Base-by-base conservation (phyloP, 169 alveolate genomes). In the Babesia bovis region DNA sequence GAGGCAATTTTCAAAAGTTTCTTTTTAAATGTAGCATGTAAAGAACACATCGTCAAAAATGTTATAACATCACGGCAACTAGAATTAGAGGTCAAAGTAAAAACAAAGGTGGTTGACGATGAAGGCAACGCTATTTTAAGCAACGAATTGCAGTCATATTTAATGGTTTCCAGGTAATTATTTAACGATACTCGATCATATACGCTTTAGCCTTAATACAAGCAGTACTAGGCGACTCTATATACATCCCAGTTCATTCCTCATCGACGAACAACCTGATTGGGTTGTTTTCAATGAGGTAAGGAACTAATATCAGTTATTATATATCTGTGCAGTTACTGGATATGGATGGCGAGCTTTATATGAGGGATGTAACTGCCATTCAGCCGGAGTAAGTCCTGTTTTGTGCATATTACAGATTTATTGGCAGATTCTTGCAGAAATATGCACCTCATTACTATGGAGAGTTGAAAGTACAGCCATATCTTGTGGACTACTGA, bases 11-110 rank as follows among this genome's bases (percentile, higher is more conserved):
- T 78, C 47, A 56, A 65, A 19, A 63, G 76, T 40, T 81, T 81
- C 57, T 81, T 81, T 60, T 65, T 71, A 26, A 81, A 81, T 44
- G 88, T 81, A 32, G 88, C 88, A n/a, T 81, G 88, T 75, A 69
- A 69, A 57, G 84, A 81, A 50, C 72, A 81, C 35, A 47, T 81
- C 19, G 45, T 78, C 12, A 45, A 41, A 49, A 68, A 59, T 40
- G n/a, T 67, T 50, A 44, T 56, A 32, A 68, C 72, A 25, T 78
- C 86, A 3, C 58, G 66, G 47, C 86, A 78, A 32, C 49, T 78
- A 15, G 70, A 44, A 23, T 53, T 19, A n/a, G 45, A 58, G 15
- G 36, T 47, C 2, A 36, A 44, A 5, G 77, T 55, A 36, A 78
- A 56, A 23, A 35, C 66, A 0, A 50, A 40, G n/a, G 59, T 74